Evolutionary conservation across 2,329 filamentous ascomycete species (phyloP), one percentile per base, ranked within the genome.

Genomic region (Zymoseptoria ardabiliae): DNA sequence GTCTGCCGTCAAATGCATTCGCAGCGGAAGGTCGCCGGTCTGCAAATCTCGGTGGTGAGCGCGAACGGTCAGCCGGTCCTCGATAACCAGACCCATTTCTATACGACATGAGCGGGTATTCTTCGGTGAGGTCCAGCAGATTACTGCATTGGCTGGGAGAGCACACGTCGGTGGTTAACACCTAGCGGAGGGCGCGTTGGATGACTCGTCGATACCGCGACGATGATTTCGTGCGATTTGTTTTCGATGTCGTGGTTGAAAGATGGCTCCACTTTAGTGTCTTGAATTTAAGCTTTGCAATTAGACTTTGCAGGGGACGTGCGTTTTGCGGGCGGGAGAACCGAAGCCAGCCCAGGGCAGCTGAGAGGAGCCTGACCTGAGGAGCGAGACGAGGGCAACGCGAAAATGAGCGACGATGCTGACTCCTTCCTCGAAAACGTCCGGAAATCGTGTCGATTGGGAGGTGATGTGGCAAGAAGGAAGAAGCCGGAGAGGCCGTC

Each of bases 1-100:
- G 65, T 61, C 71, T 63, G 35, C 58, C 61, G 55, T 69, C 68
- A 52, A 70, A 70, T 21, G 64, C 63, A 55, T 63, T 66, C 56
- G 79, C 78, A 2, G 81, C 83, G n/a, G 85, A 86, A 55, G 87
- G 84, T 58, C 90, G 84, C 62, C 88, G 82, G 71, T 92, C 89
- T 64, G 81, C 45, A 51, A 90, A 90, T 61, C 86, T 82, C 65
- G 85, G 84, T 54, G 87, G 86, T 23, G 87, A 90, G 65, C 88
- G 86, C 21, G 87, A 91, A 65, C 88, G 82, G 69, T 90, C 87
- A 54, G 59, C 58, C 57, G 64, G 59, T 54, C 62, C 62, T 66
- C 64, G 63, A 58, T 66, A 66, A 25, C 54, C 61, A n/a, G 61
- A 61, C 30, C 58, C 61, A 49, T 55, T 53, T 54, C 64, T 56